A percentile compares a stretch with the other conserved stretches of the same genome.
Evolutionary conservation across 805 yeast genomes (phyloP).

Genomic region (Lachancea waltii): DNA sequence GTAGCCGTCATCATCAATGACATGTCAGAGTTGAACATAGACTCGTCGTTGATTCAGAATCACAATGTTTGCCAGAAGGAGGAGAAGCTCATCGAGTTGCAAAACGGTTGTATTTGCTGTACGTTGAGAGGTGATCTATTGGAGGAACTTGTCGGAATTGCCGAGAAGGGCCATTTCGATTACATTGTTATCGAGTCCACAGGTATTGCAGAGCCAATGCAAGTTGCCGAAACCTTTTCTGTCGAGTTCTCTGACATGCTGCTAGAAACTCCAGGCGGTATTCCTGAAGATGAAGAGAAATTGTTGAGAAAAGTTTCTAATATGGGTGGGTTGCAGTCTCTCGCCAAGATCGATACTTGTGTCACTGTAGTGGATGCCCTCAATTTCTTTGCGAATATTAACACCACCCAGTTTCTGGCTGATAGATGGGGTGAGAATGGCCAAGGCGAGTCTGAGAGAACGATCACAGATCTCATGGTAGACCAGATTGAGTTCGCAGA

Average conservation of each 20-base stretch:
- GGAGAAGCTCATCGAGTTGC: constrained; percentile 40
- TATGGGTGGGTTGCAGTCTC: constrained; percentile 37
- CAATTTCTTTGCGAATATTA: constrained; percentile 38
- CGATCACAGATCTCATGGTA: constrained; percentile 40
- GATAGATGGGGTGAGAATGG: constrained; percentile 38
- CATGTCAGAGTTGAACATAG: constrained; percentile 39
- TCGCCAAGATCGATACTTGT: constrained; percentile 39
- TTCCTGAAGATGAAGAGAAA: constrained; percentile 21
- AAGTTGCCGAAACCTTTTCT: constrained; percentile 44
- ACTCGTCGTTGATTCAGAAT: constrained; percentile 36
- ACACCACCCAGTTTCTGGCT: constrained; percentile 38
- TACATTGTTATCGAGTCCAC: constrained; percentile 43
- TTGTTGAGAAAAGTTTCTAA: constrained; percentile 24
- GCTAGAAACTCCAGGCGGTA: constrained; percentile 22
- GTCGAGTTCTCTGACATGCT: constrained; percentile 36
- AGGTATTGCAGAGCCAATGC: constrained; percentile 46
- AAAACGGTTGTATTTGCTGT: constrained; percentile 46
- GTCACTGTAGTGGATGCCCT: constrained; percentile 42
- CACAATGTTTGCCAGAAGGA: constrained; percentile 38
- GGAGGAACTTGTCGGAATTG: constrained; percentile 37
- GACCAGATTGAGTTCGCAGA: constrained; percentile 45
- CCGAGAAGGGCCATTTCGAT: constrained; percentile 33
- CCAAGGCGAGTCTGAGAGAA: constrained; percentile 38
- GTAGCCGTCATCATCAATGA: constrained; percentile 44
- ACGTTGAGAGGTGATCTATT: constrained; percentile 42